Conservation (phyloP, 116 monocot genomes). For the Zostera marina region DNA sequence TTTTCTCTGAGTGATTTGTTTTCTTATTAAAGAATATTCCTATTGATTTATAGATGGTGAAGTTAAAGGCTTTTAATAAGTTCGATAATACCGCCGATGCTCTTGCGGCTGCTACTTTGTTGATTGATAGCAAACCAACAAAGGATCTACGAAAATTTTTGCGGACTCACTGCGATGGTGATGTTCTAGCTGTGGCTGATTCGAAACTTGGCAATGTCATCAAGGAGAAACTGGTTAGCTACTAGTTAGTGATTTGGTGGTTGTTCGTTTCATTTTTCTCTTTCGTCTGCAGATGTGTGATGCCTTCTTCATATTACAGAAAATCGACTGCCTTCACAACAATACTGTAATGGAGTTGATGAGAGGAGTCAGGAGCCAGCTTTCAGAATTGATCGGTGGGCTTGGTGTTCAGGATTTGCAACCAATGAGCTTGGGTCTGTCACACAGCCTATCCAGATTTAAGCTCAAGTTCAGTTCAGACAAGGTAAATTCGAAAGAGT, state of each 20-base stretch:
- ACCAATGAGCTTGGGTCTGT: conserved; percentile 93
- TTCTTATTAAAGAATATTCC: not conserved
- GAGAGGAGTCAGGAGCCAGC: conserved; percentile 82
- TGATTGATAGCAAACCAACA: conserved; percentile 87
- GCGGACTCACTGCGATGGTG: conserved; percentile 61
- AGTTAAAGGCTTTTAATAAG: conserved; percentile 79
- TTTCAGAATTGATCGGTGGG: conserved; percentile 79
- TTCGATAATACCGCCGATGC: conserved; percentile 93
- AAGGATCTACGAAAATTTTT: conserved; percentile 80
- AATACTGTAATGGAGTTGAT: conserved; percentile 89
- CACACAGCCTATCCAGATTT: conserved; percentile 86
- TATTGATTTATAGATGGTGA: conserved; percentile 40
- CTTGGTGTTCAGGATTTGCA: conserved; percentile 75
- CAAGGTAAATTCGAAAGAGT: conserved; percentile 48
- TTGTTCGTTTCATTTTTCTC: not conserved
- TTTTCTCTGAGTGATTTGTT: not conserved
- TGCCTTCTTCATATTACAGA: conserved; percentile 19
- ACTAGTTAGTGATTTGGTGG: too few species aligned
- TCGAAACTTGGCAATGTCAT: conserved; percentile 91
- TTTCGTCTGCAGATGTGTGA: not conserved
- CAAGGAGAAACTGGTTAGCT: conserved; percentile 77
- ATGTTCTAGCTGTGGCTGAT: conserved; percentile 78
- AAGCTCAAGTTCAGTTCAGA: conserved; percentile 98
- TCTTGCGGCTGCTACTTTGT: conserved; percentile 42
- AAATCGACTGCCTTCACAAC: conserved; percentile 85